Evolutionary conservation across 2,329 filamentous ascomycete genomes (phyloP).

Genomic region (Thielaviopsis euricoi): DNA sequence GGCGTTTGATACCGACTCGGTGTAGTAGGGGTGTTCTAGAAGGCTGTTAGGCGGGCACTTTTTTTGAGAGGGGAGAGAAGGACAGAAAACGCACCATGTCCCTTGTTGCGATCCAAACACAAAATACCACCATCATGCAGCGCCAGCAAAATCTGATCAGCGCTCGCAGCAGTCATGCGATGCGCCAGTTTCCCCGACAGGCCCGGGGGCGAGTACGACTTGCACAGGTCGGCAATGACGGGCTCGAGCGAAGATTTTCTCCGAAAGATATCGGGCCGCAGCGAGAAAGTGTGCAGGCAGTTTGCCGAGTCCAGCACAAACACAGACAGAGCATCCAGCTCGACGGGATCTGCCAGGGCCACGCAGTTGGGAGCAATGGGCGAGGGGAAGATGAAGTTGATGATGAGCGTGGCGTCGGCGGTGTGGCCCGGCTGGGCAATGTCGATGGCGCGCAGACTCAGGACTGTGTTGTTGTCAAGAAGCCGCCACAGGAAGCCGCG

Average conservation of each 20-base stretch:
- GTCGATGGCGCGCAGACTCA: conserved; percentile 75
- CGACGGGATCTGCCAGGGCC: conserved; percentile 62
- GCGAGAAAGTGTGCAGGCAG: conserved; percentile 66
- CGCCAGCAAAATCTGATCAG: conserved; percentile 61
- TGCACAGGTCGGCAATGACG: conserved; percentile 60
- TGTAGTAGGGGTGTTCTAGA: conserved; percentile 33
- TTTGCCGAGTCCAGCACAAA: conserved; percentile 68
- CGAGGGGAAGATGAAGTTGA: conserved; percentile 63
- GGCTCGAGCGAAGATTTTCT: conserved; percentile 53
- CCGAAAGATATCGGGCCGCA: conserved; percentile 70
- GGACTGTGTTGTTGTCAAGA: conserved; percentile 57
- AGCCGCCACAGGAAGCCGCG: conserved; percentile 85
- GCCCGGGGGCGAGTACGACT: conserved; percentile 54
- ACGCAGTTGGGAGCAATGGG: conserved; percentile 63
- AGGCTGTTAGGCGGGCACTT: neutral
- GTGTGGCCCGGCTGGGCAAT: conserved; percentile 39
- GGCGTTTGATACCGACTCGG: conserved; percentile 56
- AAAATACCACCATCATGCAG: conserved; percentile 66
- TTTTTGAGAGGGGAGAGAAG: conserved; percentile 12
- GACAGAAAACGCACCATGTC: conserved; percentile 24
- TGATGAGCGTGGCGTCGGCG: conserved; percentile 53
- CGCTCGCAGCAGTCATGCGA: conserved; percentile 57
- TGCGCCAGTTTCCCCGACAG: conserved; percentile 68
- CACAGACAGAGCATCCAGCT: conserved; percentile 60
- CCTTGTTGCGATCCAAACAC: conserved; percentile 44